Percentiles rank a stretch among this genome's conserved stretches.
Conservation (phyloP, 129 eudicot genomes). For the Saposhnikovia divaricata region DNA sequence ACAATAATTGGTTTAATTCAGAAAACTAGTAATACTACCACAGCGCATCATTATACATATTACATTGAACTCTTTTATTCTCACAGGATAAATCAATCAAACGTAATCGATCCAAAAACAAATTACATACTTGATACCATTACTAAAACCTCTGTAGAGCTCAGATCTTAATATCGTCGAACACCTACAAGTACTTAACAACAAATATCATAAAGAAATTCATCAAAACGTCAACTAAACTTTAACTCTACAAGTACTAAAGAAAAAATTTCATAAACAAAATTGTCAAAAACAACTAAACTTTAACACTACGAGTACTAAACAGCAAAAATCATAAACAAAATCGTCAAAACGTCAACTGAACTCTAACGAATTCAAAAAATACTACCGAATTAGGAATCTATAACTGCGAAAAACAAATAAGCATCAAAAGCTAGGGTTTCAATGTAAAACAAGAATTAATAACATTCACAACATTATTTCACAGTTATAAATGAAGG, state of each 20-base stretch:
- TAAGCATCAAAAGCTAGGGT: conserved; percentile 12
- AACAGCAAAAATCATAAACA: background rate
- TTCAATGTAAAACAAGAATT: background rate
- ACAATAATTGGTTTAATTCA: background rate
- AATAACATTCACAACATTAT: background rate
- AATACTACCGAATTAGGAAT: background rate
- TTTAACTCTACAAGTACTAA: background rate
- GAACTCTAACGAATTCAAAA: background rate
- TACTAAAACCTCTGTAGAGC: background rate
- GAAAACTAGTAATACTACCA: background rate
- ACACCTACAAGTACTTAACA: background rate
- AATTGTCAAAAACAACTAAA: background rate
- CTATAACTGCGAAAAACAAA: background rate
- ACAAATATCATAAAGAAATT: background rate
- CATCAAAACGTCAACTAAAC: background rate
- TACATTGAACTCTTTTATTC: background rate
- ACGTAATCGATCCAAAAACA: background rate
- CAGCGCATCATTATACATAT: background rate
- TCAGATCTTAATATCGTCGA: background rate
- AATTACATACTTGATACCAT: background rate
- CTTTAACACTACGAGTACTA: background rate
- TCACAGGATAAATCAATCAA: background rate
- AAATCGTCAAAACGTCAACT: background rate
- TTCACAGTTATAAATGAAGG: background rate
- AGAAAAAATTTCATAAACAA: background rate